Base-by-base conservation (phyloP, 805 yeast species). In the Candida xiaguanensis region DNA sequence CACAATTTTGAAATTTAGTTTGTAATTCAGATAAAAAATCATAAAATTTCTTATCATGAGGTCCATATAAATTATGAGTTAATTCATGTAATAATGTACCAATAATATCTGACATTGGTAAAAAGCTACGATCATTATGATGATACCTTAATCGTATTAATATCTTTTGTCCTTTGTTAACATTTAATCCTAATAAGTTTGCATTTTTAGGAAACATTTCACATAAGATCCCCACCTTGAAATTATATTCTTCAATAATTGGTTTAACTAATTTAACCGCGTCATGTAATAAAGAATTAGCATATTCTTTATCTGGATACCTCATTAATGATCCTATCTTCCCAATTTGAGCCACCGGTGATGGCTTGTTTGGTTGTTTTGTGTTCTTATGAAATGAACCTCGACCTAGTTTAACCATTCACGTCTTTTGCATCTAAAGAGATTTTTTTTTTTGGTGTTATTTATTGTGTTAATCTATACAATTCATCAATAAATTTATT, bases 1-100 rank as follows among this genome's bases (percentile, higher is more conserved):
- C 68, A 20, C 64, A 61, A 28, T 61, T 43, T 46, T 70, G 72
- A 50, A 63, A 78, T 50, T 83, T 63, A 5, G 63, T 65, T 41
- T 74, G 75, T 29, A 85, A 65, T 43, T 75, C 78, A 39, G 85
- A 91, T 46, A 88, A 58, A 36, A 72, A 71, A 36, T 64, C 63
- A 55, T 86, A 86, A 54, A 91, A 91, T 42, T 61, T 62, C 2
- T 63, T 74, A 63, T 91, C 83, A 55, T 91, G 98, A 0, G 95
- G 85, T 0, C 96, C 96, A 51, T 66, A 65, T 15, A 70, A 55
- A 56, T 88, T 90, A 56, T 91, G 98, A 2, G 87, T 76, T 30
- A 91, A 67, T 56, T 91, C 98, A 59, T 91, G 98, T 4, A 91
- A 65, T 79, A 89, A 75, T 0, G 96, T 88, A 1, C 89, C 95